A percentile compares a stretch with the other conserved stretches of the same genome.
These are phyloP conservation scores for Aphanomyces stellatus DNA, from an alignment of 352 stramenopile genomes.

Conservation along the genomic window DNA sequence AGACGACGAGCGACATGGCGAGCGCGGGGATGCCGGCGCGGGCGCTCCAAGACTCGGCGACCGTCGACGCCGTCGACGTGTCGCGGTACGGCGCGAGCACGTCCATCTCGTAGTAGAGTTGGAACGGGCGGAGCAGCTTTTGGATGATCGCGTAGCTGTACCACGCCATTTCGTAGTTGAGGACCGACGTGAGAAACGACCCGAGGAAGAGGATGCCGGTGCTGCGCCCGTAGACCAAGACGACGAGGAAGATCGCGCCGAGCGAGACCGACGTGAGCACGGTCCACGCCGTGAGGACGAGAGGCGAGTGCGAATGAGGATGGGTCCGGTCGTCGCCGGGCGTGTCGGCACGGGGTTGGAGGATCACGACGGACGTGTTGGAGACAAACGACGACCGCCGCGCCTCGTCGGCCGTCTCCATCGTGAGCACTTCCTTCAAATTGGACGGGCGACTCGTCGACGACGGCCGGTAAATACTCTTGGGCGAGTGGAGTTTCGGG, in stretches of 20 bases:
- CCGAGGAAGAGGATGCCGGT: slow-evolving; percentile 7
- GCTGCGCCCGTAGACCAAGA: not conserved
- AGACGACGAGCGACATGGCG: not conserved
- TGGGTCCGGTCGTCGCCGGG: not conserved
- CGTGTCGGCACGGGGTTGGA: not conserved
- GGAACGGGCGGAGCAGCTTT: slow-evolving; percentile 14
- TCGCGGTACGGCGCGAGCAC: slow-evolving; percentile 5
- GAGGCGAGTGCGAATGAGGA: not conserved
- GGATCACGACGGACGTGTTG: not conserved
- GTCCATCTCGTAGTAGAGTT: slow-evolving; percentile 18
- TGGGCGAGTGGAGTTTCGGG: not conserved
- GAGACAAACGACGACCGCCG: not conserved
- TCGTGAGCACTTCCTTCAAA: not conserved
- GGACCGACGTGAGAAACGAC: not conserved
- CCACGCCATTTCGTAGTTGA: slow-evolving; percentile 21
- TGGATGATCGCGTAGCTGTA: slow-evolving; percentile 10
- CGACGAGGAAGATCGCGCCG: not conserved
- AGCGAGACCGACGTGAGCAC: slow-evolving; percentile 13
- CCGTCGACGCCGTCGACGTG: not conserved
- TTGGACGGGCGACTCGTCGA: not conserved
- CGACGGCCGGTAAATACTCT: not conserved
- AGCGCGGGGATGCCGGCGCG: not conserved
- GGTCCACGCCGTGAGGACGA: not conserved
- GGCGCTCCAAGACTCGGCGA: not conserved
- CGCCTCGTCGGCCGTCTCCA: not conserved